Evolutionary conservation across 176 grass and related monocot species (phyloP), one percentile per base, ranked within the genome.

Genomic region (Guadua angustifolia): DNA sequence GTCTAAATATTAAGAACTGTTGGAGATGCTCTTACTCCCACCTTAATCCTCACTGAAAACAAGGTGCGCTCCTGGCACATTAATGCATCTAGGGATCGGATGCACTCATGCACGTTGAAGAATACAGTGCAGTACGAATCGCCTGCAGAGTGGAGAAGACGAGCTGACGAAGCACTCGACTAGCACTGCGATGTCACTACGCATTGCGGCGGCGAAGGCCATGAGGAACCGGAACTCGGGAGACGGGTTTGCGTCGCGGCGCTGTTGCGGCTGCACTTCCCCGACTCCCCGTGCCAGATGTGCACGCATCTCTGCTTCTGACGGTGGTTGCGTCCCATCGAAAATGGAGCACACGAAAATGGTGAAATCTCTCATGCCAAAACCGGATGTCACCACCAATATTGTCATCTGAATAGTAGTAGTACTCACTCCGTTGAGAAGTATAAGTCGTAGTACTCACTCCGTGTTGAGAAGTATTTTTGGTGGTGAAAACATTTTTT

Each of bases 61-160:
- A 75, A 63, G 77, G 77, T 13, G 24, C 17, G 4, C 36, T 56
- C 58, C 11, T 7, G 9, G 55, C 16, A 63, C 69, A n/a, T n/a
- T n/a, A n/a, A 76, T 75, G 73, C 63, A 7, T 40, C 77, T 85
- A 61, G 87, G 87, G 49, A 89, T 89, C 69, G 69, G 81, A n/a
- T n/a, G n/a, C n/a, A n/a, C n/a, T n/a, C n/a, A n/a, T n/a, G n/a
- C n/a, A n/a, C n/a, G n/a, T n/a, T 66, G 63, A 69, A 39, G 71
- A 25, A 18, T 35, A 69, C 21, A 0, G 42, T 35, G 33, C 9
- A 29, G 24, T 19, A 73, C 79, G 43, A 29, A 39, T 68, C 55
- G 1, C 53, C 73, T 12, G 35, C 68, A 21, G 45, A 52, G 32
- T 25, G 9, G 29, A 40, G 47, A 56, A 36, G 33, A 35, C 33